A percentile compares a stretch with the other conserved stretches of the same genome.
phyloP scores from a whole-genome alignment of 495 filamentous ascomycete species.

The Patellaria atrata region DNA sequence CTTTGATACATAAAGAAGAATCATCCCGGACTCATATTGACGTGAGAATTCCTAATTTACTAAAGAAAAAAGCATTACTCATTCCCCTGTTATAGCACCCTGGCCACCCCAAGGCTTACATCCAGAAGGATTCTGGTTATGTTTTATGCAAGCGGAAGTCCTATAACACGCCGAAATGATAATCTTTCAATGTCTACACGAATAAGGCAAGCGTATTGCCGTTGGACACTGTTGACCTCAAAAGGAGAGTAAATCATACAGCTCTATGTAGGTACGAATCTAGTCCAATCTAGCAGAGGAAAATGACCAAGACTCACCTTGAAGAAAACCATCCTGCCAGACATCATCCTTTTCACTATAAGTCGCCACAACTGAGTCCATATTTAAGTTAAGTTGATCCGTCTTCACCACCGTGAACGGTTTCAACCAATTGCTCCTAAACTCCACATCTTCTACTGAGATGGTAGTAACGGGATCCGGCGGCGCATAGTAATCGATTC shows the following conservation, averaged over 20 bases:
- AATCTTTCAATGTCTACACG: slow-evolving; percentile 1
- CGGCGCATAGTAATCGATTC: slow-evolving; percentile 21
- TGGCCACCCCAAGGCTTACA: too few species aligned
- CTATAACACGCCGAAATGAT: too few species aligned
- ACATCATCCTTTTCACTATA: slow-evolving; percentile 20
- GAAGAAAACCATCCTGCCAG: slow-evolving; percentile 21
- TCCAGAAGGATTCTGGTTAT: too few species aligned
- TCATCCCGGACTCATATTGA: too few species aligned
- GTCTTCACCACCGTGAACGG: slow-evolving; percentile 21
- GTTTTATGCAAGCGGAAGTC: too few species aligned
- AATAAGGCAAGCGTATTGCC: neutral
- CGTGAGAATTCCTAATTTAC: too few species aligned
- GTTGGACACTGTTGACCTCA: neutral
- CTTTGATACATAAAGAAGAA: too few species aligned
- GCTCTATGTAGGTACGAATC: neutral
- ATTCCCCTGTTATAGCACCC: too few species aligned
- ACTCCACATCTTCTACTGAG: neutral
- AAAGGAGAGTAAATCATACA: neutral
- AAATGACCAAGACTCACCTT: slow-evolving; percentile 8
- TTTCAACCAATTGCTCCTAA: neutral
- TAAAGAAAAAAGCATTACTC: too few species aligned
- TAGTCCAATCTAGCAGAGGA: neutral
- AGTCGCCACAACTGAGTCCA: slow-evolving; percentile 1
- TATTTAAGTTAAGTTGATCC: neutral
- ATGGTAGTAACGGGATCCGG: slow-evolving; percentile 14